A percentile compares a stretch with the other conserved stretches of the same genome.
These are phyloP conservation scores for Lentinula detonsa DNA, from an alignment of 768 basidiomycete genomes.

Conservation along the genomic window DNA sequence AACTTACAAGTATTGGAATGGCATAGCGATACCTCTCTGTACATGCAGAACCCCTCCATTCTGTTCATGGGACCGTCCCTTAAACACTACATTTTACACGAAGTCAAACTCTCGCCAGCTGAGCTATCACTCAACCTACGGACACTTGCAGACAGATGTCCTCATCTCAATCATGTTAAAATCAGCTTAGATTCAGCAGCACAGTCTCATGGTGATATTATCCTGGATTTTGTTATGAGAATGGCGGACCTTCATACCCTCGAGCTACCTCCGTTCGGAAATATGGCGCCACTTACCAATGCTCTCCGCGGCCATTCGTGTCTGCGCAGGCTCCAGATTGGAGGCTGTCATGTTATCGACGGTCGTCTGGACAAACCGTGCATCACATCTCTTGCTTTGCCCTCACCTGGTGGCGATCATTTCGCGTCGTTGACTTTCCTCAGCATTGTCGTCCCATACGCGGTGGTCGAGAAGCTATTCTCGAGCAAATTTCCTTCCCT, in stretches of 20 bases:
- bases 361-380: neutral
- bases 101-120: neutral
- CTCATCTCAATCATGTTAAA: neutral
- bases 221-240: neutral
- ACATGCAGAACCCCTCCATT: neutral
- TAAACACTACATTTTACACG: neutral
- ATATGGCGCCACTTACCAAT: neutral
- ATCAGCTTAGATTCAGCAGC: neutral
- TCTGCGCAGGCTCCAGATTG: neutral
- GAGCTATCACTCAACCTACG: neutral
- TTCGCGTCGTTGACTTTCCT: neutral
- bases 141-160: neutral
- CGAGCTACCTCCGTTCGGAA: neutral
- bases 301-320: neutral
- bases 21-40: neutral
- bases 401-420: neutral
- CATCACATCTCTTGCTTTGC: neutral
- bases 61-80: neutral
- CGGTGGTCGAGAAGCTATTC: neutral
- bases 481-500: neutral
- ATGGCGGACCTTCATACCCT: neutral
- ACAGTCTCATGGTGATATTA: neutral
- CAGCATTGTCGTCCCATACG: neutral
- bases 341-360: neutral
- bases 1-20: neutral